phyloP scores from a whole-genome alignment of 306 rosid species.

The Sphenostylis stenocarpa region DNA sequence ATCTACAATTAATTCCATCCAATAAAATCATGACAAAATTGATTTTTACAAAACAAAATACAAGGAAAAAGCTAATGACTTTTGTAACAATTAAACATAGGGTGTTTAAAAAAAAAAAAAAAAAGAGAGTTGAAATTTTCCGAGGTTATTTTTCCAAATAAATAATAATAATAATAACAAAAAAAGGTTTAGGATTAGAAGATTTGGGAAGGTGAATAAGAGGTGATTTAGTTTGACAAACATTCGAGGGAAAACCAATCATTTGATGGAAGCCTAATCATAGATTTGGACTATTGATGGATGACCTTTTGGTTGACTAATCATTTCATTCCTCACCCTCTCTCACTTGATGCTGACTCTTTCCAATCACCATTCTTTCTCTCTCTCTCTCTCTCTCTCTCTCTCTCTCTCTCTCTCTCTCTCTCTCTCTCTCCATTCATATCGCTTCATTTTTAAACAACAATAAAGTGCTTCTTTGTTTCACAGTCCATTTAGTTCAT shows the following conservation, averaged over 20 bases:
- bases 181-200: no score
- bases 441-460: no score
- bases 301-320: constrained; percentile 38
- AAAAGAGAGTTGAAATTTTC: no score
- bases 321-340: constrained; percentile 27
- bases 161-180: no score
- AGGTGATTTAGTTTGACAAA: constrained; percentile 29
- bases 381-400: constrained; percentile 3
- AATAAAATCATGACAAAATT: no score
- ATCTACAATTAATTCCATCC: no score
- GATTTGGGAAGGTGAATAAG: neutral
- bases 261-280: constrained; percentile 33
- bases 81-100: neutral
- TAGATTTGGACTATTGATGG: constrained; percentile 32
- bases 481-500: neutral
- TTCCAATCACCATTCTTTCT: constrained; percentile 25
- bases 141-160: no score
- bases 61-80: neutral
- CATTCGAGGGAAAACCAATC: constrained; percentile 46
- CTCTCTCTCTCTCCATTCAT: neutral
- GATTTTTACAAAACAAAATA: neutral
- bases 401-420: neutral
- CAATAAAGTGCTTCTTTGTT: neutral
- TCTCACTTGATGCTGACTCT: constrained; percentile 40
- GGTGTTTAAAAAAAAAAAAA: neutral